Conservation (phyloP, 108 stramenopile species). For the Pseudonitzschia multiseries region DNA sequence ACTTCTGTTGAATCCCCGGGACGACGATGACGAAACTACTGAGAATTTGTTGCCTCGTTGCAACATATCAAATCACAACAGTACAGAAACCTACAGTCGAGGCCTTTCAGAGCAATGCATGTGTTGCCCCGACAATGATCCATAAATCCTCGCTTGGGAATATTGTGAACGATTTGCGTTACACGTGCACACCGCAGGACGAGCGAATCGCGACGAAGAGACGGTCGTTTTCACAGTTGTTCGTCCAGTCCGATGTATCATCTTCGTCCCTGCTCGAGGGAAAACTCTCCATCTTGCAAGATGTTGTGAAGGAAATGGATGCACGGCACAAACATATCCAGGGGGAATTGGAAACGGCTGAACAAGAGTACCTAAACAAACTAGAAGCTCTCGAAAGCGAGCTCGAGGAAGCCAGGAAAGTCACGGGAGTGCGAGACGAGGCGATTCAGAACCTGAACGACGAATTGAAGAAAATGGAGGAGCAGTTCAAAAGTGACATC, state of each 20-base stretch:
- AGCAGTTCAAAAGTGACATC: too few species aligned
- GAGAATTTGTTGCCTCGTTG: background rate
- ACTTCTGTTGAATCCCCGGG: too few species aligned
- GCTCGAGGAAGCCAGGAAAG: background rate
- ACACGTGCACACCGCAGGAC: too few species aligned
- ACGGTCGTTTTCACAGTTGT: background rate
- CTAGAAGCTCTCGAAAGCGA: background rate
- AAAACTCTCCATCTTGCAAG: constrained; percentile 10
- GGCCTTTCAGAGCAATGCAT: background rate
- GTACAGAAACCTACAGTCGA: background rate
- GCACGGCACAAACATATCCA: constrained; percentile 5
- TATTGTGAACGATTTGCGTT: background rate
- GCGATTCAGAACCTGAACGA: background rate
- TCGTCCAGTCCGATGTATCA: background rate
- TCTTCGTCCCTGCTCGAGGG: background rate
- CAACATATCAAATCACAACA: background rate
- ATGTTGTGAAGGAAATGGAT: constrained; percentile 22
- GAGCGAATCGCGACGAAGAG: background rate
- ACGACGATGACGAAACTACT: background rate
- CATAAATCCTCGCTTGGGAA: background rate
- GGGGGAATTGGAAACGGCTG: background rate
- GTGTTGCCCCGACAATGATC: background rate
- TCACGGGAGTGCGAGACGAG: background rate
- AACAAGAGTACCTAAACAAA: background rate
- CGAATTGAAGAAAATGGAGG: background rate